These are phyloP conservation scores for Echinochloa phyllopogon DNA, from an alignment of 176 grass and related monocot genomes.

Conservation along the genomic window DNA sequence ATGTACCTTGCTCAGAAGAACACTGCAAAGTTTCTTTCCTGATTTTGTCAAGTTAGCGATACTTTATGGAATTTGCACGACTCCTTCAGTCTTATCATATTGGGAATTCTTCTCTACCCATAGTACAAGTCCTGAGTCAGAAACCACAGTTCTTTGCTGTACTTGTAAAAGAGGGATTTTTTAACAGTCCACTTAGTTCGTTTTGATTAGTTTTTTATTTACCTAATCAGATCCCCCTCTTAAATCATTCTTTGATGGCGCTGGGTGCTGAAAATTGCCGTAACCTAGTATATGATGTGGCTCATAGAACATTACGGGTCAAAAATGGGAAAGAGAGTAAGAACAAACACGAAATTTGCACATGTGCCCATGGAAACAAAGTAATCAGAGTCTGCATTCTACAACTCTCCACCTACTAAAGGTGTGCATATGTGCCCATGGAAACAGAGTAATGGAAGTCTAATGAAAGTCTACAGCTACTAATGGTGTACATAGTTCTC, in stretches of 20 bases:
- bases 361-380: background rate
- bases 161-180: background rate
- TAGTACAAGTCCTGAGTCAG: background rate
- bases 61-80: background rate
- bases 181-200: background rate
- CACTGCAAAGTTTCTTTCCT: background rate
- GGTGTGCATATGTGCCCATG: no score
- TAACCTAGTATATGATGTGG: background rate
- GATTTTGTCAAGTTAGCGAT: background rate
- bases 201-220: background rate
- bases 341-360: background rate
- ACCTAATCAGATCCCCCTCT: background rate
- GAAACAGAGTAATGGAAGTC: no score
- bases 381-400: background rate
- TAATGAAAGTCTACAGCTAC: no score
- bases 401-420: background rate
- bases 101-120: background rate
- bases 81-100: background rate
- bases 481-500: no score
- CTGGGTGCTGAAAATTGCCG: background rate
- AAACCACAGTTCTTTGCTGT: background rate
- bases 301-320: background rate
- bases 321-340: background rate
- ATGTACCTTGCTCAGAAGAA: background rate
- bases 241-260: background rate